Conservation (phyloP, 805 yeast genomes). For the Naumovozyma castellii region DNA sequence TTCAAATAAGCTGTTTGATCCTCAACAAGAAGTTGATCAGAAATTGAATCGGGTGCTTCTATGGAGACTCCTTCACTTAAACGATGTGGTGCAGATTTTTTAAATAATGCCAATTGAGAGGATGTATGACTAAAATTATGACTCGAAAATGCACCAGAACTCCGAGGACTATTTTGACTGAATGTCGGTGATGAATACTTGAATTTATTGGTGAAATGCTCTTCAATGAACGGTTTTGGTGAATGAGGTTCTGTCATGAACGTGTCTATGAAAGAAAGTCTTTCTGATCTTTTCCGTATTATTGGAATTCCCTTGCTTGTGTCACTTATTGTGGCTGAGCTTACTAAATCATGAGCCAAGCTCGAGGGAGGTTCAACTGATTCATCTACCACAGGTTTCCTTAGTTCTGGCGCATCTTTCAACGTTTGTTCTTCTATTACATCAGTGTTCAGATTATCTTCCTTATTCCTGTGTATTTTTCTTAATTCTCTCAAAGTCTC, state of each 20-base stretch:
- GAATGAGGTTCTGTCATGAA: conserved; percentile 23
- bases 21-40: neutral
- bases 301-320: conserved; percentile 17
- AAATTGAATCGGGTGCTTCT: neutral
- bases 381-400: neutral
- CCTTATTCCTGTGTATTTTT: neutral
- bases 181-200: conserved; percentile 5
- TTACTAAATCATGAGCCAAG: conserved; percentile 3
- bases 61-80: neutral
- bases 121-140: conserved; percentile 3
- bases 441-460: neutral
- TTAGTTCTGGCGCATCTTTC: conserved; percentile 2
- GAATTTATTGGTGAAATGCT: conserved; percentile 2
- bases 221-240: conserved; percentile 7
- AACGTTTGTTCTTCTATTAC: neutral
- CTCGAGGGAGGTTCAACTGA: neutral
- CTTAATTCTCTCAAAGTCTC: neutral
- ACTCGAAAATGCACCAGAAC: conserved; percentile 1
- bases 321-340: conserved; percentile 10
- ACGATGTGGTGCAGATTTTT: neutral
- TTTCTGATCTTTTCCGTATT: conserved; percentile 11
- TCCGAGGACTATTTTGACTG: conserved; percentile 14
- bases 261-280: conserved; percentile 27
- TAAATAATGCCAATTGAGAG: conserved; percentile 1
- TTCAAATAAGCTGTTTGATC: neutral